phyloP scores from a whole-genome alignment of 345 rosid genomes.

The Arabis alpina region DNA sequence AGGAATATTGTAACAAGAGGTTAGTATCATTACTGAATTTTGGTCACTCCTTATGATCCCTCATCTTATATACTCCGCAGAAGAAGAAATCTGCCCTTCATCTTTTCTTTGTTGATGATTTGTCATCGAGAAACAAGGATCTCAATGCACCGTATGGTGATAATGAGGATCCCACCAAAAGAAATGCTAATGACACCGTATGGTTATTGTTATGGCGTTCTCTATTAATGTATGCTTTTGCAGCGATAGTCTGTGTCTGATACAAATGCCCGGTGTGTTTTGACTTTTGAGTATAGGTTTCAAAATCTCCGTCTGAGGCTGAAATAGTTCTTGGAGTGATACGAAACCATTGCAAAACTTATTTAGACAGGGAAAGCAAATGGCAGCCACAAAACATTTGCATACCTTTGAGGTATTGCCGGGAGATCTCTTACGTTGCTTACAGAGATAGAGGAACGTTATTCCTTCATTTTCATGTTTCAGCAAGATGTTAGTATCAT shows the following conservation, averaged over 20 bases:
- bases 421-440: slow-evolving; percentile 14
- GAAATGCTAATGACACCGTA: slow-evolving; percentile 68
- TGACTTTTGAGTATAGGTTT: slow-evolving; percentile 65
- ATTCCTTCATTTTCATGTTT: slow-evolving; percentile 11
- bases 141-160: too few species aligned
- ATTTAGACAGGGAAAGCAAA: slow-evolving; percentile 58
- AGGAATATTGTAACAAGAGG: too few species aligned
- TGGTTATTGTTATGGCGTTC: background rate
- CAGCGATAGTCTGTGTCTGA: too few species aligned
- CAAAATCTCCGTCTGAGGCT: slow-evolving; percentile 83
- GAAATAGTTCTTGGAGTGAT: slow-evolving; percentile 91
- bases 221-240: too few species aligned
- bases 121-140: slow-evolving; percentile 58
- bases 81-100: slow-evolving; percentile 80
- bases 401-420: slow-evolving; percentile 74
- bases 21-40: too few species aligned
- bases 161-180: slow-evolving; percentile 56
- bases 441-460: background rate
- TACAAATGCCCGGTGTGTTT: slow-evolving; percentile 16
- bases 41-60: too few species aligned
- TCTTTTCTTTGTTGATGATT: slow-evolving; percentile 76
- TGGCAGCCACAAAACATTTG: slow-evolving; percentile 72
- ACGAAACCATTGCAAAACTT: slow-evolving; percentile 70
- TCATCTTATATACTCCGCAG: too few species aligned
- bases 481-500: background rate